phyloP scores from a whole-genome alignment of 1,139 yeast species.

The Ashbya aceris region DNA sequence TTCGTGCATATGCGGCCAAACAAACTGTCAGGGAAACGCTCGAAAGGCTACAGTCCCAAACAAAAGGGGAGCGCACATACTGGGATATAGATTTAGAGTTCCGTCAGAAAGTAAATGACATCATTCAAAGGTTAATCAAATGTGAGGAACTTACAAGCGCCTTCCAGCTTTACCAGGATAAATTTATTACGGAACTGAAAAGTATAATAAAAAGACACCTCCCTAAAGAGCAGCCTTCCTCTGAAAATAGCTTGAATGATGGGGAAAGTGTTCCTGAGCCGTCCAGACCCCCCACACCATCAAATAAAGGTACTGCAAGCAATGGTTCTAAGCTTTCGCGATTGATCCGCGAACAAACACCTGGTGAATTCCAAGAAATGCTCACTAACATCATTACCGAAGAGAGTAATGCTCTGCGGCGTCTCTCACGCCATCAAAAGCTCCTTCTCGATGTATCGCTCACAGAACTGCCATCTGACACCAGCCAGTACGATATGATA shows the following conservation, averaged over 20 bases:
- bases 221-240: constrained; percentile 35
- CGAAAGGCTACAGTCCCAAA: constrained; percentile 35
- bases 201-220: constrained; percentile 56
- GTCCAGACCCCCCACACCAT: background rate
- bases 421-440: constrained; percentile 73
- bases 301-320: background rate
- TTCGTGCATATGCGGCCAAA: constrained; percentile 45
- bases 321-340: constrained; percentile 39
- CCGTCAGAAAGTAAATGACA: constrained; percentile 33
- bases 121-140: constrained; percentile 47
- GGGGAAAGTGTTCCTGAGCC: background rate
- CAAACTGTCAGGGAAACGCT: constrained; percentile 44
- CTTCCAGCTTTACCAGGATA: constrained; percentile 57
- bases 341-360: constrained; percentile 53
- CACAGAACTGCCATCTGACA: constrained; percentile 36
- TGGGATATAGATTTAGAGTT: constrained; percentile 17
- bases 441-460: constrained; percentile 64
- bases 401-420: constrained; percentile 61
- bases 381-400: constrained; percentile 51
- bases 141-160: constrained; percentile 60
- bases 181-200: constrained; percentile 60
- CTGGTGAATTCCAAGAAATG: constrained; percentile 69
- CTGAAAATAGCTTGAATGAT: constrained; percentile 4
- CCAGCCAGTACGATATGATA: constrained; percentile 29
- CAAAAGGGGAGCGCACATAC: constrained; percentile 19